Conservation (phyloP, 345 rosid species). For the Gossypium rotundifolium region DNA sequence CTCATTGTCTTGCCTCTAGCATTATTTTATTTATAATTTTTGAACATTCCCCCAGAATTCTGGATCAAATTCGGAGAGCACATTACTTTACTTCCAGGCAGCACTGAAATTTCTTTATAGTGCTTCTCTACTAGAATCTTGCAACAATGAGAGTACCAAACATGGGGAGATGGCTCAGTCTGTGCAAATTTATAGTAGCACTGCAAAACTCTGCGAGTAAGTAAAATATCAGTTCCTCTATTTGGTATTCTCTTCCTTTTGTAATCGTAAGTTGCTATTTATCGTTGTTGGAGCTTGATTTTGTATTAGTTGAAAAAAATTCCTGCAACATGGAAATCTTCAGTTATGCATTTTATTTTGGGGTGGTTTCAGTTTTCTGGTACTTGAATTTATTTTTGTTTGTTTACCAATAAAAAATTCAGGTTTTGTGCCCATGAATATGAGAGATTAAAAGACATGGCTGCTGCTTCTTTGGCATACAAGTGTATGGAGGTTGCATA, state of each 20-base stretch:
- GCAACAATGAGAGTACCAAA: conserved; percentile 59
- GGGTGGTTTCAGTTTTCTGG: not conserved
- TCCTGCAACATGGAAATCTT: not conserved
- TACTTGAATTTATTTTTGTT: not conserved
- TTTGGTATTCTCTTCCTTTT: not conserved
- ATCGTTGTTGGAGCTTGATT: not conserved
- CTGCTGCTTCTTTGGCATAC: conserved; percentile 94
- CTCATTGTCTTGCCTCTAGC: conserved; percentile 4
- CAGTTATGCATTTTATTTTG: not conserved
- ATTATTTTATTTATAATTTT: conserved; percentile 5
- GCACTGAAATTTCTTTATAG: conserved; percentile 90
- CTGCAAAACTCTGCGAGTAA: conserved; percentile 97
- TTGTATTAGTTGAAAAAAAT: not conserved
- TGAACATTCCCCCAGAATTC: conserved; percentile 42
- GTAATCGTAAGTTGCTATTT: not conserved
- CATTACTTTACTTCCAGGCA: conserved; percentile 86
- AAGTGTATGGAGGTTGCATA: conserved; percentile 96
- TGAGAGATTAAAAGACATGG: conserved; percentile 85
- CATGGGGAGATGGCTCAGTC: conserved; percentile 66
- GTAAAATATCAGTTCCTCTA: conserved; percentile 19
- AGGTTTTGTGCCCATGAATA: conserved; percentile 95
- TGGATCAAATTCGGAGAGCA: conserved; percentile 52
- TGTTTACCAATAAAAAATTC: conserved; percentile 1
- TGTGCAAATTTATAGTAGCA: conserved; percentile 61
- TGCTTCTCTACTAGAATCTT: conserved; percentile 69